Conservation (phyloP, 495 filamentous ascomycete genomes). For the Mytilinidion resinicola region DNA sequence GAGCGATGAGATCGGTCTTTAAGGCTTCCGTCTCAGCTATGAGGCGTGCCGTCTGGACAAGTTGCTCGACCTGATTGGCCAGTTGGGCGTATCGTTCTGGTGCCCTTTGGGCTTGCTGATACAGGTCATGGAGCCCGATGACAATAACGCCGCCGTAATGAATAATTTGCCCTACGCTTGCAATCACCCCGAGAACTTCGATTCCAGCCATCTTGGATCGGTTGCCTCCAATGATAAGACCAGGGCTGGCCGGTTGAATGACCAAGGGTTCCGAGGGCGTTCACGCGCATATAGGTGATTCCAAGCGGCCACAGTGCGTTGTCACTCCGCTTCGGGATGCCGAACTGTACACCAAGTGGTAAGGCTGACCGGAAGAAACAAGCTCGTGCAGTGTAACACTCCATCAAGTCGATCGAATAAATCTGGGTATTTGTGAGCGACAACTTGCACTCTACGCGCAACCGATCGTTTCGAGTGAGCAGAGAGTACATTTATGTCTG, state of each 20-base stretch:
- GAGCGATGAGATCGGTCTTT: background rate
- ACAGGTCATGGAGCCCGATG: background rate
- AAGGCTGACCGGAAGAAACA: background rate
- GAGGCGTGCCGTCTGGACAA: background rate
- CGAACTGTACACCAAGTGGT: background rate
- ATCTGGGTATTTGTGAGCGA: too few relatives aligned
- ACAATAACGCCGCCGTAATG: background rate
- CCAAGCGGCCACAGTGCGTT: background rate
- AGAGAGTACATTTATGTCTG: too few relatives aligned
- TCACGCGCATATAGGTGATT: background rate
- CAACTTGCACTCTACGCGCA: too few relatives aligned
- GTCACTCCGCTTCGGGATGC: background rate
- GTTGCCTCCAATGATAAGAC: background rate
- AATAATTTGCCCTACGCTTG: background rate
- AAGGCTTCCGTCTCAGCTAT: background rate
- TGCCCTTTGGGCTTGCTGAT: background rate
- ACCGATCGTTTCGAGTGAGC: too few relatives aligned
- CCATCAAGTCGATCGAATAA: background rate
- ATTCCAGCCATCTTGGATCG: background rate
- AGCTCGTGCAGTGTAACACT: background rate
- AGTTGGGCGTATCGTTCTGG: background rate
- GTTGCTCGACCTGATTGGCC: conserved; percentile 1
- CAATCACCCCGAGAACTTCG: background rate
- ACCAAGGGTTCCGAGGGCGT: background rate
- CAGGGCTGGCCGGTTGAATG: background rate